Percentiles rank a stretch among this genome's conserved stretches.
These are phyloP conservation scores for Fusarium subtropicale DNA, from an alignment of 2,329 filamentous ascomycete species.

Conservation along the genomic window DNA sequence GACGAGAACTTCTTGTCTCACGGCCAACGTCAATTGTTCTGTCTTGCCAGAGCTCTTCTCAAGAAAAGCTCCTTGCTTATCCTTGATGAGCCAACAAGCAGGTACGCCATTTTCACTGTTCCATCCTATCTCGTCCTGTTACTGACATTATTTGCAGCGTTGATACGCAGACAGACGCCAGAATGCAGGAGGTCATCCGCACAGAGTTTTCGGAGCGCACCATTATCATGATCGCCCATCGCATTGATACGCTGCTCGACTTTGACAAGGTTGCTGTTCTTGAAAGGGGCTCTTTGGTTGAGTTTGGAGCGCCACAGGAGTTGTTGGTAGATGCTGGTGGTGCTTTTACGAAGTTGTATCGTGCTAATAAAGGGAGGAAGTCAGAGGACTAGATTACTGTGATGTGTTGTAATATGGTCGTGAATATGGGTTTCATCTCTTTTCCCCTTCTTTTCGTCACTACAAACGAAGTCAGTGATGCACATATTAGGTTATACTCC, in stretches of 20 bases:
- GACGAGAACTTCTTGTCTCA: constrained; percentile 53
- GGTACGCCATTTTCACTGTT: constrained; percentile 26
- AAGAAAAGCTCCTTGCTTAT: constrained; percentile 47
- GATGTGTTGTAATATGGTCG: background rate
- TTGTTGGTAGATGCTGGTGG: constrained; percentile 38
- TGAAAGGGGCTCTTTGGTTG: constrained; percentile 46
- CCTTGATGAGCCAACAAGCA: constrained; percentile 57
- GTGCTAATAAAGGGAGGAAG: constrained; percentile 41
- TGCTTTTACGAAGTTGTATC: constrained; percentile 43
- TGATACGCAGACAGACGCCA: constrained; percentile 47
- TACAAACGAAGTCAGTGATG: background rate
- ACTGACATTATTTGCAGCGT: constrained; percentile 40
- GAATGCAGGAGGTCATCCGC: constrained; percentile 48
- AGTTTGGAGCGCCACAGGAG: constrained; percentile 46
- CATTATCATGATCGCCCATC: constrained; percentile 53
- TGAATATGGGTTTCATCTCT: background rate
- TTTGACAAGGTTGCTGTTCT: constrained; percentile 52
- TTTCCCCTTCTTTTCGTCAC: background rate
- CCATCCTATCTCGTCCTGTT: background rate
- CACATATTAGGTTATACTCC: no score
- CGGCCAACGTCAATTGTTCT: constrained; percentile 51
- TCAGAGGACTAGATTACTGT: background rate
- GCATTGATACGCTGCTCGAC: constrained; percentile 50
- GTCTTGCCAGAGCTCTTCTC: constrained; percentile 49
- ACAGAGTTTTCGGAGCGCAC: constrained; percentile 49